Percentiles rank a stretch among this genome's conserved stretches.
Conservation (phyloP, 768 basidiomycete genomes). For the Termitomyces sp. region DNA sequence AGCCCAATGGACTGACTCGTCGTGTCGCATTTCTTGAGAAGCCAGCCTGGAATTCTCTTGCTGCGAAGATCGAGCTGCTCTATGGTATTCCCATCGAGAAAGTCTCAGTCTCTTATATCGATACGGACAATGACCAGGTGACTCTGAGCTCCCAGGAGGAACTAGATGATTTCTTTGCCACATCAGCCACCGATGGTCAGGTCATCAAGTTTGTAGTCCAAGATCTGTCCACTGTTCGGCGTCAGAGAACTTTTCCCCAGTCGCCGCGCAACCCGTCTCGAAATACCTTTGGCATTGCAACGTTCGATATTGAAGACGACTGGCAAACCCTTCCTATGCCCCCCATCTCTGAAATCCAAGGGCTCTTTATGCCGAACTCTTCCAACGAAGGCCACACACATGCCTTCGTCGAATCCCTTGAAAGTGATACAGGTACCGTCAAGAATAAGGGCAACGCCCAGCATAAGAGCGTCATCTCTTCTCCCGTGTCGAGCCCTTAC, state of each 20-base stretch:
- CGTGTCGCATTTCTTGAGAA: slow-evolving; percentile 30
- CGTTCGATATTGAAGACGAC: slow-evolving; percentile 51
- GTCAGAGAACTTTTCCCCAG: slow-evolving; percentile 26
- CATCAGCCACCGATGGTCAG: slow-evolving; percentile 24
- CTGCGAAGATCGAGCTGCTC: slow-evolving; percentile 42
- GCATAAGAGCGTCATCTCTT: slow-evolving; percentile 29
- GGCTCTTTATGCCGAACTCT: slow-evolving; percentile 31
- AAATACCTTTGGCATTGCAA: slow-evolving; percentile 55
- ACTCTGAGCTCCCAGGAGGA: slow-evolving; percentile 77
- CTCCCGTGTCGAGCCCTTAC: slow-evolving; percentile 19
- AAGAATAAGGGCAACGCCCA: slow-evolving; percentile 21
- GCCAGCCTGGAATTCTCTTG: slow-evolving; percentile 9
- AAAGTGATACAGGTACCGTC: slow-evolving; percentile 29
- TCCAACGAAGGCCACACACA: slow-evolving; percentile 41
- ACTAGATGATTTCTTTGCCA: slow-evolving; percentile 65
- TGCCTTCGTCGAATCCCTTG: slow-evolving; percentile 60
- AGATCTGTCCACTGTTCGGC: slow-evolving; percentile 45
- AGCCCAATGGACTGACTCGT: slow-evolving; percentile 54
- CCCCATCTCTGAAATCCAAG: slow-evolving; percentile 25
- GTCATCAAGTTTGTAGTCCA: slow-evolving; percentile 59
- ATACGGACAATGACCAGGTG: slow-evolving; percentile 70
- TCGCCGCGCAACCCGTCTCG: slow-evolving; percentile 33
- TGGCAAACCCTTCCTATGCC: slow-evolving; percentile 61
- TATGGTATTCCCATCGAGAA: slow-evolving; percentile 53
- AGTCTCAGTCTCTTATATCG: slow-evolving; percentile 68